Evolutionary conservation across 1,284 basidiomycete species (phyloP), one percentile per base, ranked within the genome.

Genomic region (Schizophyllum commune): DNA sequence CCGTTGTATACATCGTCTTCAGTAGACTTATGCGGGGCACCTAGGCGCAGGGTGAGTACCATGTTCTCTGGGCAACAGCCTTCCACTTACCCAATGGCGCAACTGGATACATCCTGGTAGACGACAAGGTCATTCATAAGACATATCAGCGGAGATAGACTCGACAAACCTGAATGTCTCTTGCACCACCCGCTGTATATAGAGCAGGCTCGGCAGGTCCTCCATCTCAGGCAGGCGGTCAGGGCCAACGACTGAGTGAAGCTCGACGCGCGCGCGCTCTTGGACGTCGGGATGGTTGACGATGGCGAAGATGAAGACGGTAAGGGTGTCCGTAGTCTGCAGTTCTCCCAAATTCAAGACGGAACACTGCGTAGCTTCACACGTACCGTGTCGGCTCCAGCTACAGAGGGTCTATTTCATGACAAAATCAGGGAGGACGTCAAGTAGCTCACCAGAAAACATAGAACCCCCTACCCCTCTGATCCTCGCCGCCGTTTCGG

Each of bases 101-200:
- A 11, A 55, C 53, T 15, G 53, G 53, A 15, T 21, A 27, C 3
- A 55, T 15, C 19, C 53, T 55, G 39, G 9, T 11, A 39, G 34
- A 39, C 27, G 39, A 47, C 39, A 9, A 47, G 70, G 67, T n/a
- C n/a, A 4, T 39, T 39, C 34, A 22, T 6, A n/a, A n/a, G 7
- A 54, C 17, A 54, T 7, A n/a, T 7, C 6, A 39, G 13, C 6
- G 34, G 6, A 39, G 13, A 39, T 22, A 6, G 6, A n/a, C 9
- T 9, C 53, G 15, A 21, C 20, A 60, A 61, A 65, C 7, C 65
- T 61, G 13, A 80, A 66, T 5, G 73, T 74, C 64, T 82, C 80
- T 59, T 75, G 75, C 33, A 80, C 67, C 6, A 80, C 32, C 0
- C 79, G 79, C 6, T 73, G 65, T 11, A 78, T 67, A 62, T 78